Conservation (phyloP, 768 basidiomycete species). For the Phylloporus sp. region DNA sequence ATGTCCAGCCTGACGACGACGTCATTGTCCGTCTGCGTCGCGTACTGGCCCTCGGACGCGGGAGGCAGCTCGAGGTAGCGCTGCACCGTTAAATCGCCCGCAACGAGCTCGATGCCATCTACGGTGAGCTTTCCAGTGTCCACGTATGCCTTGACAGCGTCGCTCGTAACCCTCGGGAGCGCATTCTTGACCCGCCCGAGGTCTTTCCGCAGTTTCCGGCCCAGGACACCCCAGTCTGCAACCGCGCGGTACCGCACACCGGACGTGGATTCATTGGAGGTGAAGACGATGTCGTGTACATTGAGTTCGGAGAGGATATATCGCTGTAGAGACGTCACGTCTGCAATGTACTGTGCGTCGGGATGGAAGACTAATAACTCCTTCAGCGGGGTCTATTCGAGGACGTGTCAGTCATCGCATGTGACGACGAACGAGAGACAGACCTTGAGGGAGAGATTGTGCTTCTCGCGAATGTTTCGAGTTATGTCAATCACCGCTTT, state of each 20-base stretch:
- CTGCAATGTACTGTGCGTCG: slow-evolving; percentile 75
- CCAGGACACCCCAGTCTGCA: slow-evolving; percentile 94
- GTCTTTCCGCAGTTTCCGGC: slow-evolving; percentile 91
- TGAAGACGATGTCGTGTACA: slow-evolving; percentile 85
- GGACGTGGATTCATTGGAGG: slow-evolving; percentile 78
- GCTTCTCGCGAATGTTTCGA: slow-evolving; percentile 81
- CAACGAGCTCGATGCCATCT: slow-evolving; percentile 83
- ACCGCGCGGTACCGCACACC: slow-evolving; percentile 88
- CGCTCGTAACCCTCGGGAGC: slow-evolving; percentile 76
- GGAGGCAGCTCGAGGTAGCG: slow-evolving; percentile 83
- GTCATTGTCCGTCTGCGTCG: slow-evolving; percentile 89
- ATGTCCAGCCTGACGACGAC: slow-evolving; percentile 94
- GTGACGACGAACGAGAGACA: no score
- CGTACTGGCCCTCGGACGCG: slow-evolving; percentile 55
- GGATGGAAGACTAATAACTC: slow-evolving; percentile 94
- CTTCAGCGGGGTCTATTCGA: slow-evolving; percentile 76
- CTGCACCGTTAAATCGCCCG: slow-evolving; percentile 89
- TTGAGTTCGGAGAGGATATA: slow-evolving; percentile 96
- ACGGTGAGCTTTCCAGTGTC: slow-evolving; percentile 74
- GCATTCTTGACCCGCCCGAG: slow-evolving; percentile 84
- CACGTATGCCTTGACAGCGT: slow-evolving; percentile 75
- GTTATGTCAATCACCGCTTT: slow-evolving; percentile 92
- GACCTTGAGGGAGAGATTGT: slow-evolving; percentile 87
- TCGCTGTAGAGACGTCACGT: slow-evolving; percentile 76
- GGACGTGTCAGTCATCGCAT: slow-evolving; percentile 2